Evolutionary conservation across 331 rosid genomes (phyloP), one percentile per base, ranked within the genome.

Genomic region (Malus hybrid): DNA sequence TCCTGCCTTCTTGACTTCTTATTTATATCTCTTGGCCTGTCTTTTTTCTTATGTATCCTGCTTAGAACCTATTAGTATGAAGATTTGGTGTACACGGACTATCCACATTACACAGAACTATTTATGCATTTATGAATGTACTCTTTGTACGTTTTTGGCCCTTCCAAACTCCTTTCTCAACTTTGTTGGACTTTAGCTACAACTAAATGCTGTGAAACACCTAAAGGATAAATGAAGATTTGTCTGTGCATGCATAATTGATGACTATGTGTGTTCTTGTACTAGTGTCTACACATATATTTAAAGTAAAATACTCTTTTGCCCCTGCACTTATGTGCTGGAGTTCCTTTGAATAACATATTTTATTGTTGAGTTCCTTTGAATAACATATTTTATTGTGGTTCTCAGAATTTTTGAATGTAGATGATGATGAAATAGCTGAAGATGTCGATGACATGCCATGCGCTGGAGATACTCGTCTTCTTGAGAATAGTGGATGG

Each of bases 401-500:
- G 70, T 80, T 59, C 59, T 62, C 89, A 95, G 99, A 85, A 76
- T 95, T 95, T 83, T 84, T 95, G 87, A 95, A 92, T 60, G 91
- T 86, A 62, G 98, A 88, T 70, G 97, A 92, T 75, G 97, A 92
- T 79, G 97, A 92, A 56, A 82, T 87, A 69, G 79, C 83, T 68
- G 96, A 87, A 73, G 98, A 87, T 13, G 91, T 88, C 3, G 97
- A 87, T 69, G 93, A 65, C 77, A 59, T 77, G 55, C 87, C 86
- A 56, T 48, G 75, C 76, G 83, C 88, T 33, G 97, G 83, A 82
- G 99, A 93, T 70, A 62, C 88, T 54, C 79, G 78, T 78, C 73
- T 84, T 76, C 81, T 87, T 48, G 99, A 94, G 74, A 92, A 92
- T 81, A 90, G 89, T 63, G 99, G 99, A 80, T 95, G 99, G 99